Evolutionary conservation across 2,329 filamentous ascomycete genomes (phyloP).

Genomic region (Stagonosporopsis chrysanthemi): DNA sequence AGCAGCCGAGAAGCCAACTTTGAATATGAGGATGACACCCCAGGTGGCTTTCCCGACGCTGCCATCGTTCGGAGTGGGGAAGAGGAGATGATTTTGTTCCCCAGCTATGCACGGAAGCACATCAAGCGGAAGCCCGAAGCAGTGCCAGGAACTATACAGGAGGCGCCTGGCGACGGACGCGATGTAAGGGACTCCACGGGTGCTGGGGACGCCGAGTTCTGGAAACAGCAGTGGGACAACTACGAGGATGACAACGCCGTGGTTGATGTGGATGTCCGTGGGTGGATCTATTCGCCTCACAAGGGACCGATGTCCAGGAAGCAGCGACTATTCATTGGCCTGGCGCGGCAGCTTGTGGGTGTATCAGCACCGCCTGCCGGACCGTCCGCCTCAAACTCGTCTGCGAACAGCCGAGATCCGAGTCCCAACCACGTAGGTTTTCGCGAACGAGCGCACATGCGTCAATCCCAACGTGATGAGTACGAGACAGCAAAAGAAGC

Average conservation of each 20-base stretch:
- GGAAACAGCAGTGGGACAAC: constrained; percentile 78
- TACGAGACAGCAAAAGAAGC: constrained; percentile 78
- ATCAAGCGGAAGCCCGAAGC: constrained; percentile 56
- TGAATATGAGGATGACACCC: constrained; percentile 61
- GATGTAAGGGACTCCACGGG: constrained; percentile 54
- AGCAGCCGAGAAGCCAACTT: constrained; percentile 55
- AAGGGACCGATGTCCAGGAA: constrained; percentile 84
- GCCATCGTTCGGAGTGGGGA: constrained; percentile 80
- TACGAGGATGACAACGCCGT: constrained; percentile 83
- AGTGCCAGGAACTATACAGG: constrained; percentile 48
- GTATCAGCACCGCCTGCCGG: constrained; percentile 71
- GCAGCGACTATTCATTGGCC: constrained; percentile 83
- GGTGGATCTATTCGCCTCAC: constrained; percentile 92
- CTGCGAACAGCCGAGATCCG: constrained; percentile 54
- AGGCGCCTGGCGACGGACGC: constrained; percentile 50
- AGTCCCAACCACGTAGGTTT: constrained; percentile 51
- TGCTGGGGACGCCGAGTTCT: constrained; percentile 73
- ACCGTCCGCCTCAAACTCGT: constrained; percentile 47
- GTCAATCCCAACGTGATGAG: constrained; percentile 64
- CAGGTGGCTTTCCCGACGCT: constrained; percentile 83
- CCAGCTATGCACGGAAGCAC: constrained; percentile 86
- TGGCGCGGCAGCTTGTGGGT: constrained; percentile 87
- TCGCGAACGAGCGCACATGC: constrained; percentile 51
- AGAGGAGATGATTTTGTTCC: constrained; percentile 94
- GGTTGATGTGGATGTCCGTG: constrained; percentile 92